phyloP scores from a whole-genome alignment of 2,329 filamentous ascomycete species.

The Catunica adiposa region DNA sequence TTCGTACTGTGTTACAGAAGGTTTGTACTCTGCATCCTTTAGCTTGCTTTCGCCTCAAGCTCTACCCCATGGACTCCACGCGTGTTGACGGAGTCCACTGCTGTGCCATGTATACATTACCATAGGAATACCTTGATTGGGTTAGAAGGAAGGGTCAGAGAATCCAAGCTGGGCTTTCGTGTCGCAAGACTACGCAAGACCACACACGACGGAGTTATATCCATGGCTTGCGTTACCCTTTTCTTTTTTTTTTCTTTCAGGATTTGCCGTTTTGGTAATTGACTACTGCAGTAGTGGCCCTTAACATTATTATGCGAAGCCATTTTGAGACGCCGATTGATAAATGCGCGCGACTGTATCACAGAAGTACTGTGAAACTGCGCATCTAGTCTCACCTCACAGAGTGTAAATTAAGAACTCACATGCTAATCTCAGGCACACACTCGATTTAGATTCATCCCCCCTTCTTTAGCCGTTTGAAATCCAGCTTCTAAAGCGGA shows the following conservation, averaged over 20 bases:
- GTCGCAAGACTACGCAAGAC: neutral
- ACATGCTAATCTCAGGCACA: neutral
- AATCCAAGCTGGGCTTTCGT: too few species aligned
- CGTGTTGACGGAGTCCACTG: neutral
- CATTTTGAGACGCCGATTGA: too few species aligned
- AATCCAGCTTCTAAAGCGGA: neutral
- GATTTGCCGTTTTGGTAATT: too few species aligned
- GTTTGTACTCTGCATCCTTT: slow-evolving; percentile 1
- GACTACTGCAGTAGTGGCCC: too few species aligned
- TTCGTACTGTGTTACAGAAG: slow-evolving; percentile 5
- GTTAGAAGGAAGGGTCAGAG: too few species aligned
- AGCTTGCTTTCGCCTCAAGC: neutral
- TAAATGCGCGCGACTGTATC: too few species aligned
- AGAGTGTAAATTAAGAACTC: too few species aligned
- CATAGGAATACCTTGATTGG: neutral
- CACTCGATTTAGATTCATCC: neutral
- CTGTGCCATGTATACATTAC: neutral
- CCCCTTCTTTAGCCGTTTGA: neutral
- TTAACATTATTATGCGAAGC: too few species aligned
- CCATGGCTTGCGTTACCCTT: neutral
- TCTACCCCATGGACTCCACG: neutral
- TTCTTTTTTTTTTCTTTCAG: too few species aligned
- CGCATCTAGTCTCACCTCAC: too few species aligned
- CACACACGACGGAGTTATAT: neutral
- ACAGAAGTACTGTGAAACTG: too few species aligned